Evolutionary conservation across 306 rosid species (phyloP).

Genomic region (Pyrus pyrifolia): DNA sequence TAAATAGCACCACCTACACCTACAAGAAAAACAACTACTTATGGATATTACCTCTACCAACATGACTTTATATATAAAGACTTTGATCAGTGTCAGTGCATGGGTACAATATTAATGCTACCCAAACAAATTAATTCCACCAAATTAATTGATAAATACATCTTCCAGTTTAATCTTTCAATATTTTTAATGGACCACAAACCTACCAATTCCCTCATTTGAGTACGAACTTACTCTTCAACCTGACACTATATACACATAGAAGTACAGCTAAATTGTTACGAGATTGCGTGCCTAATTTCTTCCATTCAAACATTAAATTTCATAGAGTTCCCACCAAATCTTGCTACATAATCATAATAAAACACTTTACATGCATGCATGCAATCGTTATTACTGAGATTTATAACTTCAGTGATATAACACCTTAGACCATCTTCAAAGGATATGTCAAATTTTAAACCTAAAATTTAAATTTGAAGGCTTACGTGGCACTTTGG

Average conservation of each 20-base stretch:
- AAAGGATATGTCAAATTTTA: too few species aligned
- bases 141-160: neutral
- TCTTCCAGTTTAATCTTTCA: neutral
- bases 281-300: neutral
- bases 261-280: neutral
- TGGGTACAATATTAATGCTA: neutral
- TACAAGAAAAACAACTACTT: neutral
- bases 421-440: too few species aligned
- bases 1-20: too few species aligned
- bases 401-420: neutral
- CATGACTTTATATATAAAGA: neutral
- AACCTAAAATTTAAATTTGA: too few species aligned
- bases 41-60: neutral
- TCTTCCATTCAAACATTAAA: neutral
- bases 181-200: neutral
- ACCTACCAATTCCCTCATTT: neutral
- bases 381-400: neutral
- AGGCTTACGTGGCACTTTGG: too few species aligned
- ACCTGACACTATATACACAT: neutral
- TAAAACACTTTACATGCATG: too few species aligned
- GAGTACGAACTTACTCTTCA: neutral
- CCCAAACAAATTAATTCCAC: neutral
- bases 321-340: neutral
- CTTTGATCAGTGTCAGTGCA: too few species aligned
- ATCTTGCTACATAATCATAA: neutral